Conservation (phyloP, 768 basidiomycete genomes). For the Boletus sp. region DNA sequence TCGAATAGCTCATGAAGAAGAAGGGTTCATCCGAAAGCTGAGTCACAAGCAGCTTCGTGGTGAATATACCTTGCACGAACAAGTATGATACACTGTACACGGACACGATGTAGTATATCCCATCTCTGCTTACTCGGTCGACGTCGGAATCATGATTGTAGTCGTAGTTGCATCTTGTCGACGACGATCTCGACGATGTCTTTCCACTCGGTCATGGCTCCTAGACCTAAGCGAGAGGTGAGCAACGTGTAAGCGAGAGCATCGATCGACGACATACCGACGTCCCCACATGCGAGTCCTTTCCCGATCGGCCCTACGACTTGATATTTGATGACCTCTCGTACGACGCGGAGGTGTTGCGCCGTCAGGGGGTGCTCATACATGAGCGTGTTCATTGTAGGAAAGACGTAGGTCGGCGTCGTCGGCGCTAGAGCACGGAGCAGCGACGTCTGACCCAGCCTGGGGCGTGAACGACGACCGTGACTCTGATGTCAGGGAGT, state of each 20-base stretch:
- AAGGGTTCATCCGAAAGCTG: background rate
- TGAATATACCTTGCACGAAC: no score
- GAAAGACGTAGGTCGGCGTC: constrained; percentile 67
- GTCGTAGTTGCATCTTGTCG: constrained; percentile 42
- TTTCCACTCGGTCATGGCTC: constrained; percentile 96
- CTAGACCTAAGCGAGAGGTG: constrained; percentile 53
- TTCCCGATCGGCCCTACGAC: constrained; percentile 89
- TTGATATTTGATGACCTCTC: constrained; percentile 74
- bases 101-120: no score
- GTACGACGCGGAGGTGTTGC: constrained; percentile 73
- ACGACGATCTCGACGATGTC: constrained; percentile 81
- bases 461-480: background rate
- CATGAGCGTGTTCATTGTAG: no score
- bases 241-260: background rate
- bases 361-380: constrained; percentile 50
- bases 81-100: no score
- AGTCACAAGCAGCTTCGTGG: background rate
- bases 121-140: constrained; percentile 45
- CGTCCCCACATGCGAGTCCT: constrained; percentile 67
- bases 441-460: constrained; percentile 62
- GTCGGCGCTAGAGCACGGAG: constrained; percentile 80
- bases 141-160: constrained; percentile 1
- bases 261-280: constrained; percentile 51
- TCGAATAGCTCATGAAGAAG: constrained; percentile 15
- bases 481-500: constrained; percentile 61